A percentile compares a stretch with the other conserved stretches of the same genome.
phyloP scores from a whole-genome alignment of 2,329 filamentous ascomycete genomes.

The Aspergillus texensis region DNA sequence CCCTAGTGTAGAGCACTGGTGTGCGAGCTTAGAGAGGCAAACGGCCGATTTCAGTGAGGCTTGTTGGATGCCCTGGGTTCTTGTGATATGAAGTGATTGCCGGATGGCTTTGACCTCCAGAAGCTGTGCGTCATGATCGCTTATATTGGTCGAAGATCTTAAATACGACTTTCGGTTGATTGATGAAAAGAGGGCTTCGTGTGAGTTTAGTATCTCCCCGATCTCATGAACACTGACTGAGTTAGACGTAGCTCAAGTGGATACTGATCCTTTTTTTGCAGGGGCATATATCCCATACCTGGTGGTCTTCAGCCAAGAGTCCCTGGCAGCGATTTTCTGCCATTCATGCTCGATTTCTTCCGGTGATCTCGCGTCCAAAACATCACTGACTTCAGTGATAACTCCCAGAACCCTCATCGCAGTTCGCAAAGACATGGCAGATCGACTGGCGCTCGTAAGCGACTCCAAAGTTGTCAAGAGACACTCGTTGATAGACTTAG shows the following conservation, averaged over 20 bases:
- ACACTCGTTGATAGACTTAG: slow-evolving; percentile 64
- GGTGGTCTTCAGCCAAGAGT: slow-evolving; percentile 80
- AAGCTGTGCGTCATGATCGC: slow-evolving; percentile 65
- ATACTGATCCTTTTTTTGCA: not conserved
- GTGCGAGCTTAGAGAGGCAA: slow-evolving; percentile 76
- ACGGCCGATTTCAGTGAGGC: slow-evolving; percentile 86
- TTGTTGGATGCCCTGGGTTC: slow-evolving; percentile 79
- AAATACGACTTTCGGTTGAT: slow-evolving; percentile 71
- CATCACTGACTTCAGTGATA: slow-evolving; percentile 79
- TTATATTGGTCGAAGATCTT: slow-evolving; percentile 62
- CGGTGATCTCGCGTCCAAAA: slow-evolving; percentile 63
- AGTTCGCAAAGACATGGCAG: slow-evolving; percentile 51
- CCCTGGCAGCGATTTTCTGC: slow-evolving; percentile 64
- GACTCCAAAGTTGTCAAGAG: slow-evolving; percentile 51
- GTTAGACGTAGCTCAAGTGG: slow-evolving; percentile 17
- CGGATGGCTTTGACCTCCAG: slow-evolving; percentile 78
- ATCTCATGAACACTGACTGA: slow-evolving; percentile 60
- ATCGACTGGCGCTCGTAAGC: slow-evolving; percentile 39
- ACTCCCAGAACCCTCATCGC: slow-evolving; percentile 69
- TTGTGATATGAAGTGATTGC: slow-evolving; percentile 72
- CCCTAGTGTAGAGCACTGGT: slow-evolving; percentile 68
- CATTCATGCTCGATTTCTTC: slow-evolving; percentile 66
- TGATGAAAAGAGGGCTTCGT: slow-evolving; percentile 79
- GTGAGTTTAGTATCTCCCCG: slow-evolving; percentile 76
- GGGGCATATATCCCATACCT: slow-evolving; percentile 56